Base-by-base conservation (phyloP, 2,329 filamentous ascomycete species). In the Fusarium sp. region DNA sequence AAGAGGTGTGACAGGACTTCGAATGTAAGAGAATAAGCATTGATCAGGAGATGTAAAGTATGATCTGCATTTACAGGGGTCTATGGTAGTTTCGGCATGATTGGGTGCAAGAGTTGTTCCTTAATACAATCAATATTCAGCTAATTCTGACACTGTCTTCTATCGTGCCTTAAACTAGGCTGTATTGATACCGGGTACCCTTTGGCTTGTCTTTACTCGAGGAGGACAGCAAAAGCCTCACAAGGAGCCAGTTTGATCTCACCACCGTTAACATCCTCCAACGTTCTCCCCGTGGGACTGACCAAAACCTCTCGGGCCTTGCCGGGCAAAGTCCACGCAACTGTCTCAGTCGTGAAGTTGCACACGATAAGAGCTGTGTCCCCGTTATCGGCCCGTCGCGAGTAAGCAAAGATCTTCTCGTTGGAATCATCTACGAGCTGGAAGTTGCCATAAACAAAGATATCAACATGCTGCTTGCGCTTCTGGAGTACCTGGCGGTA, bases 371-470 rank as follows among this genome's bases (percentile, higher is more conserved):
- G 72, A 8, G 78, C 81, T 9, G 70, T 67, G 15, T 75, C 72
- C 0, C 78, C 78, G 21, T 71, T 74, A 13, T 68, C 58, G 4
- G 78, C 76, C 49, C 59, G 74, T n/a, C 81, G 72, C 60, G 72
- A 75, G 55, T 82, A 83, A 31, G 80, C 80, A 62, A 82, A 78
- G 33, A 83, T 62, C 58, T 74, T 70, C 11, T 80, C 74, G 59
- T 81, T 74, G 4, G 64, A 55, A 57, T 80, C 77, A 58, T 82
- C 80, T 14, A 80, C 74, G 31, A 81, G 75, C n/a, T 73, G 73
- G 56, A 82, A 84, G 55, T 87, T 81, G 1, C 91, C 91, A 70
- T 92, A 92, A 5, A 92, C 86, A 60, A 93, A 88, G 2, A 92
- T 75, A 63, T 92, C 86, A 44, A 83, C 83, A 72, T 88, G 81